Evolutionary conservation across 192 early-diverging fungal species (phyloP), one percentile per base, ranked within the genome.

Genomic region (Pilaira anomala): DNA sequence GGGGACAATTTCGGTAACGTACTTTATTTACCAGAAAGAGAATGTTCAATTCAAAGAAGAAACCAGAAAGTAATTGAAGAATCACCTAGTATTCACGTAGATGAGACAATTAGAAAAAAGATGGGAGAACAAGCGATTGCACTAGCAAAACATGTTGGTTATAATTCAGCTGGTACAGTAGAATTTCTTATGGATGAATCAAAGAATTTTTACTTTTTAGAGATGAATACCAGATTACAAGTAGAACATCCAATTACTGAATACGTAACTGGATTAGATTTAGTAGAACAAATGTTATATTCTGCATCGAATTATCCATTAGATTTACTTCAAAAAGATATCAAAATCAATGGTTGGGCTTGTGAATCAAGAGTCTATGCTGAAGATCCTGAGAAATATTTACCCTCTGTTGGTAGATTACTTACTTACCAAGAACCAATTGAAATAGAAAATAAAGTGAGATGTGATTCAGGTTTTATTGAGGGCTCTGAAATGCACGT

Each of bases 321-420:
- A 33, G 53, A 69, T 9, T 76, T 93, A 29, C 80, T 74, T 13
- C 95, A 98, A 75, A 63, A 74, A 2, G 92, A 94, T 44, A 79
- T 95, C 33, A 76, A 80, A 44, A 85, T 88, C 56, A 80, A 91
- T 45, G 95, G 95, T 1, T 96, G 93, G 93, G 90, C 95, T 7
- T 85, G 95, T 63, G 95, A 98, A 78, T 91, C 95, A 13, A 88
- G 95, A 51, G 92, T 98, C 13, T 98, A 98, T 69, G 95, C 95
- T 25, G 95, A 98, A 71, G 92, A 98, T 69, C 93, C 95, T 2
- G 89, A 89, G 52, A 93, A 88, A 74, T 96, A 93, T 79, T 77
- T 98, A 33, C 94, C 95, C 3, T 94, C 91, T 40, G 94, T 96
- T 61, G 95, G 95, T 48, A 84, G 87, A 30, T 83, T 98, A 50